phyloP scores from a whole-genome alignment of 1,284 basidiomycete genomes.

The Apiotrichum montevideense region DNA sequence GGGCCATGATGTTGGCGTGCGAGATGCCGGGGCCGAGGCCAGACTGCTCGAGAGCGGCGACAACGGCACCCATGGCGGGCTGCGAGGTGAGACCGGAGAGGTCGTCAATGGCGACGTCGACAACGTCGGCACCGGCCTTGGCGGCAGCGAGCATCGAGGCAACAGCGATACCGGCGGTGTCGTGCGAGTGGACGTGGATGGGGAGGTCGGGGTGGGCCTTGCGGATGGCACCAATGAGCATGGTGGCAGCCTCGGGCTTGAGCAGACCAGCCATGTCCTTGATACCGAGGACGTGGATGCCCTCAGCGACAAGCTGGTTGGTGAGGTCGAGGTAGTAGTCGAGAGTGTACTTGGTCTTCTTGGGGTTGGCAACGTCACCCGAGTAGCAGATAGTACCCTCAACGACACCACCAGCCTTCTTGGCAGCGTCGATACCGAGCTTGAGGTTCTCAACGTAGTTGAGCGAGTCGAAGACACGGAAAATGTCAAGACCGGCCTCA shows the following conservation, averaged over 20 bases:
- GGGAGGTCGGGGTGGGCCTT: slow-evolving; percentile 95
- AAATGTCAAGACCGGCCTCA: slow-evolving; percentile 98
- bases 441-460: slow-evolving; percentile 97
- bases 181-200: slow-evolving; percentile 99
- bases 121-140: slow-evolving; percentile 91
- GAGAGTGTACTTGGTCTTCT: slow-evolving; percentile 96
- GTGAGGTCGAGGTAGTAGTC: slow-evolving; percentile 97
- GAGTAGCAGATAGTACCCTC: slow-evolving; percentile 99
- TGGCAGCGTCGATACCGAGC: slow-evolving; percentile 96
- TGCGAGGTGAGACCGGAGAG: slow-evolving; percentile 99
- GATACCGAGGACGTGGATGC: slow-evolving; percentile 95
- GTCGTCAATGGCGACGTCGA: slow-evolving; percentile 97
- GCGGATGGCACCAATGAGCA: slow-evolving; percentile 92
- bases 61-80: slow-evolving; percentile 96
- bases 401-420: slow-evolving; percentile 97
- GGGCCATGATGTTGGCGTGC: slow-evolving; percentile 93
- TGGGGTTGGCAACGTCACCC: slow-evolving; percentile 91
- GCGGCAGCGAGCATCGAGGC: slow-evolving; percentile 95
- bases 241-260: slow-evolving; percentile 85
- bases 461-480: slow-evolving; percentile 98
- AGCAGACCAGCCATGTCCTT: slow-evolving; percentile 99
- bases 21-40: slow-evolving; percentile 91
- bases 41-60: slow-evolving; percentile 91
- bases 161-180: slow-evolving; percentile 96
- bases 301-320: slow-evolving; percentile 86